Evolutionary conservation across 116 monocot genomes (phyloP), one percentile per base, ranked within the genome.

Genomic region (Dioscorea cayenensis): DNA sequence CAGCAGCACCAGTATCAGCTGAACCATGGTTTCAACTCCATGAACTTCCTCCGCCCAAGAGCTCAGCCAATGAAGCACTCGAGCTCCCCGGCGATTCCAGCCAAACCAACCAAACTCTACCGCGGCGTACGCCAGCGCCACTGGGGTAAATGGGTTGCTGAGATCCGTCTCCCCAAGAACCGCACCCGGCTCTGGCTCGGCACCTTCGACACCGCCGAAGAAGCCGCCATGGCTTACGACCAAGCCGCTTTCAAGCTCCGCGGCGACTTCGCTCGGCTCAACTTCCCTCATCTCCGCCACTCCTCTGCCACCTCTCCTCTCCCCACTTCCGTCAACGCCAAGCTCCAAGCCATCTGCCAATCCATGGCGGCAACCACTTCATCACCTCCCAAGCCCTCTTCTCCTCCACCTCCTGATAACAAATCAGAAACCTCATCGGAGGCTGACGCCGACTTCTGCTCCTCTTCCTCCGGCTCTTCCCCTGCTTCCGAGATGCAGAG

Each of bases 91-190:
- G 51, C 76, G 0, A 4, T 32, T 32, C 25, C 74, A 14, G 5
- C 74, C 21, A 83, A 76, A 71, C 81, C 88, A 6, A 28, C 60
- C 5, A 94, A 91, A 79, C 91, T 95, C 51, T 91, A 91, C 79
- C 86, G 91, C 19, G 94, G 94, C 7, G 95, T 95, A 20, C 80
- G 95, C 49, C 95, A 91, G 78, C 80, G 91, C 21, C 95, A 95
- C 78, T 95, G 95, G 95, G 95, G 95, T 17, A 95, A 95, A 68
- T 95, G 95, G 95, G 95, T 95, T 7, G 95, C 95, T 13, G 95
- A 95, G 85, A 95, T 95, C 73, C 86, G 95, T 3, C 84, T 95
- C 4, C 95, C 95, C 22, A 92, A 81, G 87, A 92, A 92, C 84
- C 77, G 95, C 25, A 95, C 89, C 14, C 78, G 92, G 19, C 84